A percentile compares a stretch with the other conserved stretches of the same genome.
Evolutionary conservation across 1,284 basidiomycete genomes (phyloP).

Genomic region (Coriolopsis trogii): DNA sequence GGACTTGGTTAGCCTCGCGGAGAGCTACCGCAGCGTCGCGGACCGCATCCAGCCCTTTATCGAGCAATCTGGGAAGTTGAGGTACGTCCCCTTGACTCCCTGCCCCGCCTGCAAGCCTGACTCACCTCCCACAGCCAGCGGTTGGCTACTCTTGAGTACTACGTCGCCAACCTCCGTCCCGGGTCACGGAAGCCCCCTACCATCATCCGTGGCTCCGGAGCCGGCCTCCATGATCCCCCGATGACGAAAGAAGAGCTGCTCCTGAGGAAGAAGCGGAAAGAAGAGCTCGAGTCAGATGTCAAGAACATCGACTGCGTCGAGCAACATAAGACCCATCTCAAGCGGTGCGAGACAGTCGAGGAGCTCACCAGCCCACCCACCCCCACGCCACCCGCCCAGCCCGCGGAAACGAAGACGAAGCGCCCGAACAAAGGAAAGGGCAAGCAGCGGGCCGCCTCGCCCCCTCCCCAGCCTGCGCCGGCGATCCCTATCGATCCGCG

Average conservation of each 20-base stretch:
- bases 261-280: background rate
- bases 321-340: background rate
- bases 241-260: slow-evolving; percentile 3
- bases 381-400: background rate
- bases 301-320: background rate
- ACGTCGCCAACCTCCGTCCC: too few relatives aligned
- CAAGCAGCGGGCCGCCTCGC: background rate
- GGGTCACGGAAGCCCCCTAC: too few relatives aligned
- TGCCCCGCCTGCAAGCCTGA: too few relatives aligned
- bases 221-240: slow-evolving; percentile 1
- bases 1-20: slow-evolving; percentile 2
- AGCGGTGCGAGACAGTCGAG: background rate
- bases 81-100: background rate
- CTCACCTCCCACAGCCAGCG: too few relatives aligned
- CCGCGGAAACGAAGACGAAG: background rate
- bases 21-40: slow-evolving; percentile 6
- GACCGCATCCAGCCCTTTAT: background rate
- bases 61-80: background rate
- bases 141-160: too few relatives aligned
- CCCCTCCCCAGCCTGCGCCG: background rate
- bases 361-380: background rate
- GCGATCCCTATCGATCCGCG: slow-evolving; percentile 3
- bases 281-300: too few relatives aligned
- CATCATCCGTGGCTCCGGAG: background rate
- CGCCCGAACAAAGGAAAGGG: background rate